Base-by-base conservation (phyloP, 2,329 filamentous ascomycete species). In the Periconia sp. region DNA sequence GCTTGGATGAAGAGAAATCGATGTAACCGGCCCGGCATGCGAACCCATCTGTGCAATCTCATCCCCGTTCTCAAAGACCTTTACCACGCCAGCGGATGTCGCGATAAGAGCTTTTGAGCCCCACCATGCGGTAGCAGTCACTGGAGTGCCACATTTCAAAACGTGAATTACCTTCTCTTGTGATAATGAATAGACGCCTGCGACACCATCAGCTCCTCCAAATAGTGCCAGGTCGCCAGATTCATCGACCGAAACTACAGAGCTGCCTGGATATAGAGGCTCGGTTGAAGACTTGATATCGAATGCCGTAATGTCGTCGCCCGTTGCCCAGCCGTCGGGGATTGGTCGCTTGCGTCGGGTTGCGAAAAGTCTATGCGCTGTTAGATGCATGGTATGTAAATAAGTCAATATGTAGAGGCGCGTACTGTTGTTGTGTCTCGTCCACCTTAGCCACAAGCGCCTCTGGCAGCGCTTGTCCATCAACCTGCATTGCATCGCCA, bases 401-500 rank as follows among this genome's bases (percentile, higher is more conserved):
- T n/a, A n/a, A n/a, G n/a, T n/a, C n/a, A 2, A 12, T 28, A 7
- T 18, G 16, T 9, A 25, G 18, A 21, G 29, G 36, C 37, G 79
- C 87, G 46, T 82, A 94, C 88, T 81, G 81, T 68, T 87, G 80
- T 66, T 96, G 89, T 61, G 88, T 88, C 68, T 84, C 84, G 49
- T 95, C 88, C 36, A 99, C 85, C 62, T 85, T 85, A 40, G 81
- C 81, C 15, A 83, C 76, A 35, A 96, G 75, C 11, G 81, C 80
- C 31, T 88, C 85, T 3, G 92, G 85, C 22, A 99, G 76, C 17
- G 82, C 83, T 58, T 91, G 84, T 40, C 81, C 84, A 67, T 99
- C 94, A 13, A 99, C 85, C 55, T 94, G 89, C 94, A 99, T 99
- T 13, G 87, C 86, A 68, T 97, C 94, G 19, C 86, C 88, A 57